These are phyloP conservation scores for Saururus chinensis DNA, from an alignment of 164 flowering plant species.

Conservation along the genomic window DNA sequence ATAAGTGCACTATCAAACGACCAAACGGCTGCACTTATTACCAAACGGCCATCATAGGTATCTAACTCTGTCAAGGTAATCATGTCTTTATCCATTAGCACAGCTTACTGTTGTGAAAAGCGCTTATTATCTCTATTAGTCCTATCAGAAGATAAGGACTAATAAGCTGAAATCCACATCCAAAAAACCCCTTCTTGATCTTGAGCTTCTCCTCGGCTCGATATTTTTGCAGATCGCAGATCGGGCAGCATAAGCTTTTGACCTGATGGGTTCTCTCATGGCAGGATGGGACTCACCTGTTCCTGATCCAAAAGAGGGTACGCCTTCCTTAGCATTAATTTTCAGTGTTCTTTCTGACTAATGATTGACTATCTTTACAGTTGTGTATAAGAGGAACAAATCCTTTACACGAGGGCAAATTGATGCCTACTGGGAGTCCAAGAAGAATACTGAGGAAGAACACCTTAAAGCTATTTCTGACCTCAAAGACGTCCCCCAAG, in stretches of 20 bases:
- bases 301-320: slow-evolving; percentile 47
- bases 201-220: no score
- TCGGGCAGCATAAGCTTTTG: background rate
- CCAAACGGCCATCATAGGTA: no score
- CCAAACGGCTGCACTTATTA: no score
- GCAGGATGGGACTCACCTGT: slow-evolving; percentile 66
- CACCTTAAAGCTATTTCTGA: slow-evolving; percentile 34
- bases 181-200: no score
- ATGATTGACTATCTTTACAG: slow-evolving; percentile 20
- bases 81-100: no score
- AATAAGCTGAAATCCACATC: no score
- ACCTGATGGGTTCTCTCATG: slow-evolving; percentile 78
- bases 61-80: no score
- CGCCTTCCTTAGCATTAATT: background rate
- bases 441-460: slow-evolving; percentile 53
- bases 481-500: slow-evolving; percentile 12
- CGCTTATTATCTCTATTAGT: no score
- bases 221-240: no score
- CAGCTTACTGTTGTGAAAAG: no score
- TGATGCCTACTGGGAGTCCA: slow-evolving; percentile 57
- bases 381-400: slow-evolving; percentile 35
- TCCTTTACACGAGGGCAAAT: slow-evolving; percentile 74
- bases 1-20: no score
- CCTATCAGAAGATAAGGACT: no score
- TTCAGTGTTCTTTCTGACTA: background rate